Base-by-base conservation (phyloP, 495 filamentous ascomycete species). In the Aspergillus leporis region DNA sequence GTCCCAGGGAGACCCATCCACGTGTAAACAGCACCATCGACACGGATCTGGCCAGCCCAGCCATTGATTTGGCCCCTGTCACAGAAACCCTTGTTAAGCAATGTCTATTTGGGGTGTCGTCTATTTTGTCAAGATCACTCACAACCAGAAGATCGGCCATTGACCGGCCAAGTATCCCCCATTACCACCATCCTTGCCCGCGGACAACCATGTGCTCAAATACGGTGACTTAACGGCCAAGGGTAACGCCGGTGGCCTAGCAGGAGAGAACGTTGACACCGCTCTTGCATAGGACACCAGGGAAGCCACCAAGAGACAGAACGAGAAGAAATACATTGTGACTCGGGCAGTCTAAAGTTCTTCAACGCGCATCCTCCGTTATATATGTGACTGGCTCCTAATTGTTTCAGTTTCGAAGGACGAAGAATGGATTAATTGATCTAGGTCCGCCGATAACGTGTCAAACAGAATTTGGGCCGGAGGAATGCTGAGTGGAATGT, bases 151-250 rank as follows among this genome's bases (percentile, higher is more conserved):
- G 0, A 62, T 70, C 18, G 83, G 79, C 83, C 83, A 85, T 67
- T 83, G 62, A 12, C 83, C 83, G 10, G 84, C 77, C 22, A 87
- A 68, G 61, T 85, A 82, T 5, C 83, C 84, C 41, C 82, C 83
- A 74, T 84, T 80, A 36, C 81, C 81, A 43, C 76, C 77, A 68
- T 81, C 74, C 36, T 64, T 78, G 2, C 83, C 83, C 14, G 75
- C 82, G 55, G 74, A 59, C 21, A 78, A 67, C 84, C 83, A 86
- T 8, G 81, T 80, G 61, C 74, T 85, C 22, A 85, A 56, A 50
- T 85, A 86, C 2, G 83, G 83, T 1, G 80, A 84, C 58, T 77
- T 81, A 38, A 85, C 83, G 48, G 83, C 83, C 51, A 86, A 64
- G 1, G 83, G 83, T 5, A 85, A 47, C 5, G 82, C 72, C 28